A percentile compares a stretch with the other conserved stretches of the same genome.
Evolutionary conservation across 768 basidiomycete genomes (phyloP).

Genomic region (Amanita thiersii): DNA sequence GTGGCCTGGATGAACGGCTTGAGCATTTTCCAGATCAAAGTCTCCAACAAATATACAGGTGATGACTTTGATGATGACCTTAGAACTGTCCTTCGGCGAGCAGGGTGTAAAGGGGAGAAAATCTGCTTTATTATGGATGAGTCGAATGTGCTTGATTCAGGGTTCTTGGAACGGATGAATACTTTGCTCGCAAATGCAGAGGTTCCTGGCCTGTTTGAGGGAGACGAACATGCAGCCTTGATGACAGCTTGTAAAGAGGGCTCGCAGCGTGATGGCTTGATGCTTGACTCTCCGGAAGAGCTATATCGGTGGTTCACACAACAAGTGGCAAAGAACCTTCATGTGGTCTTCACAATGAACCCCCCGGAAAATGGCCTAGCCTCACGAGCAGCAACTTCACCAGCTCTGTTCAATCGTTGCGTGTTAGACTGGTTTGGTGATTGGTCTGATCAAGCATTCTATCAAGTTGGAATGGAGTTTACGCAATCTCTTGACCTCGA

Average conservation of each 20-base stretch:
- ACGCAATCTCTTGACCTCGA: slow-evolving; percentile 92
- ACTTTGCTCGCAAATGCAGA: slow-evolving; percentile 99
- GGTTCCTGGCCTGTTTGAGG: slow-evolving; percentile 99
- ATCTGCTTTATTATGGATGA: slow-evolving; percentile 99
- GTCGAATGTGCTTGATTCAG: slow-evolving; percentile 97
- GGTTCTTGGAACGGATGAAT: slow-evolving; percentile 99
- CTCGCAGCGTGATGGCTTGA: slow-evolving; percentile 95
- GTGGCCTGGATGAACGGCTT: slow-evolving; percentile 99
- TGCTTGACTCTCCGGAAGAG: slow-evolving; percentile 97
- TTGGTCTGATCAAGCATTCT: slow-evolving; percentile 98
- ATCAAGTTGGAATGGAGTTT: slow-evolving; percentile 96
- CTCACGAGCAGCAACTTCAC: slow-evolving; percentile 93
- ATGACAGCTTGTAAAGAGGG: slow-evolving; percentile 99
- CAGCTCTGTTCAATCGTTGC: slow-evolving; percentile 97
- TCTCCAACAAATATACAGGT: slow-evolving; percentile 97
- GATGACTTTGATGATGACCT: slow-evolving; percentile 99
- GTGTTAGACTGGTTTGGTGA: slow-evolving; percentile 99
- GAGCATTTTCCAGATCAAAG: slow-evolving; percentile 99
- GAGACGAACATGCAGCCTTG: slow-evolving; percentile 95
- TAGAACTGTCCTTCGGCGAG: slow-evolving; percentile 85
- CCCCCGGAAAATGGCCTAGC: slow-evolving; percentile 94
- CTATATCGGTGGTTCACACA: slow-evolving; percentile 98
- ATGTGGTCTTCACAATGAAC: slow-evolving; percentile 99
- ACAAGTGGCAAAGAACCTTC: slow-evolving; percentile 95
- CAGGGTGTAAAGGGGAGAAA: slow-evolving; percentile 98